A percentile compares a stretch with the other conserved stretches of the same genome.
phyloP scores from a whole-genome alignment of 495 filamentous ascomycete genomes.

The Hapsidospora chrysogenum region DNA sequence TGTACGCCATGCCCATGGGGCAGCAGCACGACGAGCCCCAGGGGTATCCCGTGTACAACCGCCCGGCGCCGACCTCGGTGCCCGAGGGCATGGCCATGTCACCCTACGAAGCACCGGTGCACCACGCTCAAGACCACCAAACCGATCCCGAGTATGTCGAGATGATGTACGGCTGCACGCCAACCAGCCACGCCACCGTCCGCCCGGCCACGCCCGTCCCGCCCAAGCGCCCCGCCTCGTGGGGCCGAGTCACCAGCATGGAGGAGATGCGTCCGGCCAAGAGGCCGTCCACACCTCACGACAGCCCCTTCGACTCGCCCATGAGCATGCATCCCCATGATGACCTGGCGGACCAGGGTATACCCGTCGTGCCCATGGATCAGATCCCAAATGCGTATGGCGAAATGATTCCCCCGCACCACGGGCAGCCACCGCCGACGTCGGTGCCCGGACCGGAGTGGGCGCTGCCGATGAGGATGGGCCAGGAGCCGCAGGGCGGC shows the following conservation, averaged over 20 bases:
- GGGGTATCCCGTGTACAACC: not conserved
- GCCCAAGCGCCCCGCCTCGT: constrained; percentile 1
- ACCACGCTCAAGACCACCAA: not conserved
- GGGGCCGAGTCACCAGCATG: constrained; percentile 1
- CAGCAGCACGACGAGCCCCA: not conserved
- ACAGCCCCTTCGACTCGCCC: not conserved
- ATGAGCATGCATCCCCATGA: constrained; percentile 3
- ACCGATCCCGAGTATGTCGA: not conserved
- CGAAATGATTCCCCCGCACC: not conserved
- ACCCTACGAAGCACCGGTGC: not conserved
- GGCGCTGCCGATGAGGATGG: not conserved
- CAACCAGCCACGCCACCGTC: not conserved
- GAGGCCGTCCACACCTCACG: not conserved
- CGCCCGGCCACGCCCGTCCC: constrained; percentile 1
- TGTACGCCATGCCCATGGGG: not conserved
- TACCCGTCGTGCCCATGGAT: not conserved
- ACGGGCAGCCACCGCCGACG: not conserved
- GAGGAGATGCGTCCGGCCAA: constrained; percentile 1
- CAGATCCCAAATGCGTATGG: not conserved
- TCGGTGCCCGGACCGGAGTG: not conserved
- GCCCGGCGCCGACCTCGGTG: not conserved
- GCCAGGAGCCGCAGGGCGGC: not conserved
- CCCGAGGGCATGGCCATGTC: not conserved
- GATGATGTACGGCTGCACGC: not conserved
- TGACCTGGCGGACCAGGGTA: no score